Evolutionary conservation across 495 filamentous ascomycete genomes (phyloP), one percentile per base, ranked within the genome.

Genomic region (Delitschia confertaspora): DNA sequence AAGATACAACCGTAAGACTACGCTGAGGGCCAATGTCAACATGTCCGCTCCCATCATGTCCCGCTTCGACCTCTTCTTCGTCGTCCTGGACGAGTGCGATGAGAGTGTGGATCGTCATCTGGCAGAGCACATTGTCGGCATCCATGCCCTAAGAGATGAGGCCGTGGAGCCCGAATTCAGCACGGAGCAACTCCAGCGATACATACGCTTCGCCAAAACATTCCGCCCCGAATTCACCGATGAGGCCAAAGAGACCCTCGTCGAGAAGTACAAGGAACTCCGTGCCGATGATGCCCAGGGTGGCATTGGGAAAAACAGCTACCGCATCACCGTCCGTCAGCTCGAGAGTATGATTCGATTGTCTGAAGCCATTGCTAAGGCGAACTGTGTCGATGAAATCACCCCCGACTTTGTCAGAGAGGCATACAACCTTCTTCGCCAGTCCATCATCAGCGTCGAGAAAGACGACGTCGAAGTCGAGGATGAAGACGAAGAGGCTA

Each of bases 31-130:
- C 39, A 99, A 99, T 62, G 83, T 99, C 62, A 96, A 99, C 68
- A 94, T 99, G 81, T 85, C 78, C 23, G 93, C 91, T 13, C 91
- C 91, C 42, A 99, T 99, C 64, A 96, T 99, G 91, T 88, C 82
- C 33, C 82, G 91, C 66, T 99, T 99, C 68, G 91, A 99, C 66
- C 70, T 99, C 13, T 99, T 99, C 73, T 99, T 99, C 60, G 88
- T 99, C 49, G 83, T 99, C 33, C 79, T 95, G 2, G 91, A 99
- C 59, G 91, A 99, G 55, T 95, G 89, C 60, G 91, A 95, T 57
- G 91, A 96, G 64, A 62, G 69, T 13, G 77, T 93, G 17, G 91
- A 99, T 58, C 83, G 88, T 42, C 85, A 88, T 51, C 70, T 98
- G 0, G 93, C 91, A 0, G 72, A 86, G 47, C 91, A 99, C 59